These are phyloP conservation scores for Acanthochlamys bracteata DNA, from an alignment of 106 monocot genomes.

Conservation along the genomic window DNA sequence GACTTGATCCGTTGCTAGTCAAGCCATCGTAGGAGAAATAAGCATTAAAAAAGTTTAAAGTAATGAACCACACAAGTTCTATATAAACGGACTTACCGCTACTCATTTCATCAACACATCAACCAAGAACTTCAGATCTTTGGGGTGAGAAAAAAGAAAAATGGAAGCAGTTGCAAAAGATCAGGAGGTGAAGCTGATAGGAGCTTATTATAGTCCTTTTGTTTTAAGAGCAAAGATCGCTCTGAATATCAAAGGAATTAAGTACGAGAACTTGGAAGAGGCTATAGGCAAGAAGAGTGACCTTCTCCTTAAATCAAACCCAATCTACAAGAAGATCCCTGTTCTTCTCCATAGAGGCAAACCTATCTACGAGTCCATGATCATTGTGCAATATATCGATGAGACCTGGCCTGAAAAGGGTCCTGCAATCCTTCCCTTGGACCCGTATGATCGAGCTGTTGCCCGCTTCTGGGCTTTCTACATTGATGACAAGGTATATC, in stretches of 20 bases:
- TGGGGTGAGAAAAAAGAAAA: no score
- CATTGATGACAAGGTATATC: conserved; percentile 9
- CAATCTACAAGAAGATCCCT: conserved; percentile 15
- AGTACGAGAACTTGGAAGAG: conserved; percentile 1
- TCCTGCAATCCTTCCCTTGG: conserved; percentile 1
- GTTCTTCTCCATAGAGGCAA: conserved; percentile 15
- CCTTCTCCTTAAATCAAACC: conserved; percentile 11
- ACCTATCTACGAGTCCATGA: conserved; percentile 15
- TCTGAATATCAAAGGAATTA: background rate
- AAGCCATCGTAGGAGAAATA: no score
- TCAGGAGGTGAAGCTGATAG: background rate
- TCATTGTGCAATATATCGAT: conserved; percentile 20
- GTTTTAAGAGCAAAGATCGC: background rate
- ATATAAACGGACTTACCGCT: no score
- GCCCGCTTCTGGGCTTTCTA: conserved; percentile 17
- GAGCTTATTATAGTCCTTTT: background rate
- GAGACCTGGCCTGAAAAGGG: conserved; percentile 4
- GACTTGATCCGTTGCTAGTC: no score
- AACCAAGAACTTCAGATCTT: no score
- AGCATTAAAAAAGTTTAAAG: no score
- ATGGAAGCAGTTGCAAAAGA: background rate
- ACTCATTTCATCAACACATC: no score
- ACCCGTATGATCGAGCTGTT: background rate
- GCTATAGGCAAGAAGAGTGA: conserved; percentile 7
- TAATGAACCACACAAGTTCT: no score